These are phyloP conservation scores for Rhodotorula mucilaginosa DNA, from an alignment of 1,284 basidiomycete species.

Conservation along the genomic window DNA sequence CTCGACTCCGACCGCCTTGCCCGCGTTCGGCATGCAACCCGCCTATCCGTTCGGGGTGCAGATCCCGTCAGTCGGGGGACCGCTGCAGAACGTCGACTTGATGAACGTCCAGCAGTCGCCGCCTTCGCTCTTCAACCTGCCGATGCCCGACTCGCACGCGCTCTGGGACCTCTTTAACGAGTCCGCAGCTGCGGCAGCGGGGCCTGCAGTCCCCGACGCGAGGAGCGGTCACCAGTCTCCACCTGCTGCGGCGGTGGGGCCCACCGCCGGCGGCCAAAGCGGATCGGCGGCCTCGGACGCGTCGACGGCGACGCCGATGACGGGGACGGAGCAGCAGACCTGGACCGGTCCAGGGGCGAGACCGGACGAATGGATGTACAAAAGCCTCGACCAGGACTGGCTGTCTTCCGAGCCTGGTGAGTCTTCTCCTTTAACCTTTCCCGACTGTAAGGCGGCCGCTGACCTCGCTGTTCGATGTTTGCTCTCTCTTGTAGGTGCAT, in stretches of 20 bases:
- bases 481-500: not conserved
- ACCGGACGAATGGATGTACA: slow-evolving; percentile 15
- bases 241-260: not conserved
- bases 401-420: slow-evolving; percentile 23
- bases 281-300: not conserved
- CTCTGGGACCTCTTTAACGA: slow-evolving; percentile 26
- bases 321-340: not conserved
- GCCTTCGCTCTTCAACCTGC: slow-evolving; percentile 12
- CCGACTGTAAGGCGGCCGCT: not conserved
- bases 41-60: not conserved
- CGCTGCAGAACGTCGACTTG: not conserved
- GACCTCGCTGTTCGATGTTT: too few species aligned
- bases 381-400: slow-evolving; percentile 21
- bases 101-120: not conserved
- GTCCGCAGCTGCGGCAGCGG: not conserved
- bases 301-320: too few species aligned
- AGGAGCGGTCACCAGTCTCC: not conserved
- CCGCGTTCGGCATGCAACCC: not conserved
- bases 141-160: slow-evolving; percentile 14
- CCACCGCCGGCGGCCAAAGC: not conserved
- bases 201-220: not conserved
- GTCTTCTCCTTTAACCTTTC: not conserved
- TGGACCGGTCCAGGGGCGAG: not conserved
- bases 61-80: not conserved
- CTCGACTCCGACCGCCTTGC: not conserved